Conservation (phyloP, 495 filamentous ascomycete species). For the Cladorrhinum samala region DNA sequence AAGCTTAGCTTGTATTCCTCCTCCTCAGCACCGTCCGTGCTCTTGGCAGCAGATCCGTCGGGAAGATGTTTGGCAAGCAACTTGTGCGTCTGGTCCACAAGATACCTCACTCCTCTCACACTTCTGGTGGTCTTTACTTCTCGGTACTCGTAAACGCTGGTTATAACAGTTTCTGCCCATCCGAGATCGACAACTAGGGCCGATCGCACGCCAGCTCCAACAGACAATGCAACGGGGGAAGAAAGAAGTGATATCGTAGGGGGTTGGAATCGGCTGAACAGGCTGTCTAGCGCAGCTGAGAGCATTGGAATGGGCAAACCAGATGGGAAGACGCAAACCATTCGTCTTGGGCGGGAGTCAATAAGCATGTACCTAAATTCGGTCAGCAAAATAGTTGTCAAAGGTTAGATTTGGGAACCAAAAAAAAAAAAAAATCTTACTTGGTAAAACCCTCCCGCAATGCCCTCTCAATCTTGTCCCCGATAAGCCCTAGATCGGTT, state of each 20-base stretch:
- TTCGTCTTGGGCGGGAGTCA: constrained; percentile 65
- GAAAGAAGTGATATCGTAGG: constrained; percentile 79
- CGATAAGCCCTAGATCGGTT: constrained; percentile 69
- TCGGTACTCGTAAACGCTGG: constrained; percentile 80
- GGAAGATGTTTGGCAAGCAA: constrained; percentile 44
- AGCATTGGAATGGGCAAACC: constrained; percentile 72
- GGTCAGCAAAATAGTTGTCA: constrained; percentile 15
- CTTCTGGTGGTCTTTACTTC: constrained; percentile 63
- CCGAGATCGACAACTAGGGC: constrained; percentile 82
- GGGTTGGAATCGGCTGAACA: constrained; percentile 74
- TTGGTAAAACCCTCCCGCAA: constrained; percentile 81
- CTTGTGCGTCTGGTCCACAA: constrained; percentile 62
- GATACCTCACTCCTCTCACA: constrained; percentile 63
- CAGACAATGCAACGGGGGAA: constrained; percentile 61
- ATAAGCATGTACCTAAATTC: constrained; percentile 68
- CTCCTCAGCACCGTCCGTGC: constrained; percentile 8
- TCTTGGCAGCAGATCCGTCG: constrained; percentile 9
- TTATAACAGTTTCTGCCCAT: constrained; percentile 81
- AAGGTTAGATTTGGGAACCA: background rate
- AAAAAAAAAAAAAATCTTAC: constrained; percentile 25
- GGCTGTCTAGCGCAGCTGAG: constrained; percentile 61
- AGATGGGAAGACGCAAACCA: constrained; percentile 69
- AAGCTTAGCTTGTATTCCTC: constrained; percentile 46
- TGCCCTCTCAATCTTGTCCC: constrained; percentile 81
- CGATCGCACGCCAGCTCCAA: constrained; percentile 74